Base-by-base conservation (phyloP, 306 rosid genomes). In the Ormosia emarginata region DNA sequence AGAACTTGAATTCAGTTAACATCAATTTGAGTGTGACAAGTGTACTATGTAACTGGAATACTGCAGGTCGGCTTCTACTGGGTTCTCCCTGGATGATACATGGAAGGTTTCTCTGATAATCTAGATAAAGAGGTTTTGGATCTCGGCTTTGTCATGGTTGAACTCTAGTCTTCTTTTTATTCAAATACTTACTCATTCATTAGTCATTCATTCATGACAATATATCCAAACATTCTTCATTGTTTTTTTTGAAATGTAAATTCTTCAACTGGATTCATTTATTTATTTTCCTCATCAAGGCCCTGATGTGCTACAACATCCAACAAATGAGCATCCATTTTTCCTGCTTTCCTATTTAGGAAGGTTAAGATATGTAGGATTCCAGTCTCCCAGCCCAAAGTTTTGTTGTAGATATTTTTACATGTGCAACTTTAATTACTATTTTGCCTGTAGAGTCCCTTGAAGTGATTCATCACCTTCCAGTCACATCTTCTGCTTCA, bases 381-480 rank as follows among this genome's bases (percentile, higher is more conserved):
- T 81, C 34, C 67, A 34, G 79, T 79, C 29, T 88, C 86, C 86
- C 90, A 86, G 85, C 87, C 89, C 85, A 5, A 79, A 83, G 77
- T 74, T 82, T 50, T 74, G 24, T 24, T 24, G 49, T 75, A 11
- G 29, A 18, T 69, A n/a, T 69, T 40, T 72, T 73, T 66, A 46
- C 32, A 30, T 75, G 82, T 84, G 88, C 75, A 77, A 64, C 76
- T 69, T 82, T 90, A 79, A 85, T 67, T 15, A 66, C 82, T 74
- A 30, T 53, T 85, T 83, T 83, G 82, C 97, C 89, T 89, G 90
- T 86, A 86, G 91, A 90, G 90, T 84, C 67, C 66, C 78, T 76
- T 72, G 46, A 68, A 67, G 44, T 74, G 55, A 77, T 73, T 81
- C 58, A 49, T 52, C 49, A 61, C 83, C 84, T 69, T 88, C 68